Base-by-base conservation (phyloP, 2,329 filamentous ascomycete genomes). In the Fusarium bulbicola region DNA sequence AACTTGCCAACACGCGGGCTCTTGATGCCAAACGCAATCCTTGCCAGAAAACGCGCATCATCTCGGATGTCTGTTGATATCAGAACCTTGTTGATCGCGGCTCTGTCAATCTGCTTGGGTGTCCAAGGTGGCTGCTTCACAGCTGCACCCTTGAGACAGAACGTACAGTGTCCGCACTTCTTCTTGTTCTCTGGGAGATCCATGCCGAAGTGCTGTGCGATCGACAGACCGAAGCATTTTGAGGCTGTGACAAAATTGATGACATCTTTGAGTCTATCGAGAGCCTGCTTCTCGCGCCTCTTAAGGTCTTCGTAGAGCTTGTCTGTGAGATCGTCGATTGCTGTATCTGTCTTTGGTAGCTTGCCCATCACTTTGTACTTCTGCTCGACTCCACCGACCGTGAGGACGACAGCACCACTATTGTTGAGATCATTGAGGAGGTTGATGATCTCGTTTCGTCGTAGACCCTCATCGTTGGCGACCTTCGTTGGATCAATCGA, bases 11-110 rank as follows among this genome's bases (percentile, higher is more conserved):
- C 83, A 3, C 89, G 80, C 1, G 90, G 90, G 72, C 88, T 91
- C 49, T 82, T 83, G 75, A 92, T 91, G 0, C 90, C 90, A 76
- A 91, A 92, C 0, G 89, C 90, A 8, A 92, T 80, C 26, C 87
- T 84, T 0, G 90, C 88, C 34, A 92, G 80, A 70, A 90, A 87
- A 18, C 89, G 80, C 5, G 90, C 83, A 75, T 92, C 90, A 52
- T 92, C 87, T 5, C 87, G 82, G 2, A 86, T 84, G 2, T 79
- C 73, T 18, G 86, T 85, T 1, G 78, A 81, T 0, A 78, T 68
- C 3, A 91, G 79, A 0, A 91, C 79, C 3, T 74, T 77, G 12
- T 78, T 63, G 52, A 91, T 86, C 0, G 81, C 81, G 0, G 65
- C 65, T 0, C 73, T 62, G 62, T 89, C 80, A 7, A 87, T 81